Base-by-base conservation (phyloP, 139 green algal species). In the Pseudopediastrum boryanum region DNA sequence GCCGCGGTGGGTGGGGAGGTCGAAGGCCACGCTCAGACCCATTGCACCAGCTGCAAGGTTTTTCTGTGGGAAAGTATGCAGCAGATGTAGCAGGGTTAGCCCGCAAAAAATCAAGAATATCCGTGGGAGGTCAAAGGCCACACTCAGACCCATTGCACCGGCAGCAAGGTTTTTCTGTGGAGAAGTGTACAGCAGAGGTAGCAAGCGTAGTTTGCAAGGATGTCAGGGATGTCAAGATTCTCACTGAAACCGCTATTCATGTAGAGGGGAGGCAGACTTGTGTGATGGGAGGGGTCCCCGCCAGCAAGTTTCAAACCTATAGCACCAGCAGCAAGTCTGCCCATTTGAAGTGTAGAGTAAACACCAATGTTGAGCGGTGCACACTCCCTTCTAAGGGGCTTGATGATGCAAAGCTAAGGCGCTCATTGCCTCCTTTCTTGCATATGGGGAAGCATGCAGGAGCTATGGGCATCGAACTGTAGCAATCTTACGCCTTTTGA, bases 61-160 rank as follows among this genome's bases (percentile, higher is more conserved):
- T 33, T 65, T 82, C 75, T 85, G 79, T 56, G 10, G 21, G n/a
- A n/a, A n/a, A n/a, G n/a, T 2, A 69, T 5, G 12, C 36, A 46
- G 3, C 33, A 3, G 19, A 50, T 50, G 64, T 36, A 36, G 64
- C 36, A 2, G 19, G 31, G 16, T 25, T 25, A 33, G 33, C 64
- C 31, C n/a, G 64, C 36, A 52, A 36, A 72, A 12, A 12, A 25
- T 7, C 36, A 51, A 42, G 27, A 9, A n/a, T n/a, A n/a, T n/a
- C n/a, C n/a, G n/a, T n/a, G 90, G 79, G 29, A 94, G 86, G 79
- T 94, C 90, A 63, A 94, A 94, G 3, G 90, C 90, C 9, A 94
- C 84, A 71, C 78, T 89, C 29, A 94, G 80, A 25, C 90, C 90
- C 67, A 92, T 91, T 51, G 91, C 87, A 13, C 90, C 90, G 13